Conservation (phyloP, 108 stramenopile species). For the Nitzschia inconspicua region DNA sequence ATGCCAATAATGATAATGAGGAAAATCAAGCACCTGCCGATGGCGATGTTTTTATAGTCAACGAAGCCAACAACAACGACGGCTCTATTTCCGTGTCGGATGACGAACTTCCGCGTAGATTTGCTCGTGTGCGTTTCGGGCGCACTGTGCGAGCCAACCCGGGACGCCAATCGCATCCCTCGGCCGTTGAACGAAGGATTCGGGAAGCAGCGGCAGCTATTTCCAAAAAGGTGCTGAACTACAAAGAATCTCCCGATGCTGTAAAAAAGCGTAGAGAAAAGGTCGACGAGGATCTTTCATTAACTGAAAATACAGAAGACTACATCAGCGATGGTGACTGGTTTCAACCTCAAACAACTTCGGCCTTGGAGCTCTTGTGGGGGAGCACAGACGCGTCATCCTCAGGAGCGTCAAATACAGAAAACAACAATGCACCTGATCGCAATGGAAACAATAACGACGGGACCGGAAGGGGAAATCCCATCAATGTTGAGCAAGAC, state of each 20-base stretch:
- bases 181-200: neutral
- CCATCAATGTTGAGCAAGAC: neutral
- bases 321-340: constrained; percentile 43
- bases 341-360: neutral
- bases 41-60: neutral
- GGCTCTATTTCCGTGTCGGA: constrained; percentile 44
- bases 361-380: constrained; percentile 7
- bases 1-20: neutral
- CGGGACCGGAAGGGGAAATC: neutral
- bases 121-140: neutral
- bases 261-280: neutral
- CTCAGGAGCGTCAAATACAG: constrained; percentile 9
- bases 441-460: constrained; percentile 20
- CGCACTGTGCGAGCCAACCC: neutral
- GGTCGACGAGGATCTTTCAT: neutral
- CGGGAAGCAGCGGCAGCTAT: constrained; percentile 4
- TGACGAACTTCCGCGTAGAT: constrained; percentile 41
- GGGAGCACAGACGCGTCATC: constrained; percentile 3
- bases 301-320: constrained; percentile 23
- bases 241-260: neutral
- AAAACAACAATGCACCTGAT: constrained; percentile 15
- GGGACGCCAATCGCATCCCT: neutral
- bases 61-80: constrained; percentile 7
- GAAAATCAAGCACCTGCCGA: neutral
- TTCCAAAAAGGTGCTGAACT: neutral